Percentiles rank a stretch among this genome's conserved stretches.
phyloP scores from a whole-genome alignment of 2,329 filamentous ascomycete species.

The Alternaria sp. region DNA sequence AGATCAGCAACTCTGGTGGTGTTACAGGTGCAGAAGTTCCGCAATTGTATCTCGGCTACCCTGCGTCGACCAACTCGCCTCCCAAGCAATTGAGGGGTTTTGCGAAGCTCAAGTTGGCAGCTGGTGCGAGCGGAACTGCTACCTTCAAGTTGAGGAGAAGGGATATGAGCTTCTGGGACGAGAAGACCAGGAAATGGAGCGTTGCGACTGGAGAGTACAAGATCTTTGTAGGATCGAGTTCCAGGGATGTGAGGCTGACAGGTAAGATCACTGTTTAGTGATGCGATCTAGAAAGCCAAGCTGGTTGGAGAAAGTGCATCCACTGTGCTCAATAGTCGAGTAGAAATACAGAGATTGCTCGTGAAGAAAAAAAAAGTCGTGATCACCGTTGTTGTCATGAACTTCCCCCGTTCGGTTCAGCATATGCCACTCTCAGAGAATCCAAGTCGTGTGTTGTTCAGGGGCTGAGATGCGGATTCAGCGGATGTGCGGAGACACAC shows the following conservation, averaged over 20 bases:
- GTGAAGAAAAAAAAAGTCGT: neutral
- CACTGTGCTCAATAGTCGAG: neutral
- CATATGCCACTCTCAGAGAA: neutral
- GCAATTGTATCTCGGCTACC: constrained; percentile 48
- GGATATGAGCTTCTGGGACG: constrained; percentile 48
- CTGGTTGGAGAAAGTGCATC: neutral
- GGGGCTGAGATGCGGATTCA: neutral
- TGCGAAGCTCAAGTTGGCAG: constrained; percentile 40
- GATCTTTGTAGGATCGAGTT: constrained; percentile 43
- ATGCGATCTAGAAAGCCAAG: neutral
- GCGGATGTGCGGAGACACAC: neutral
- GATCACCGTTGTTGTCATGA: too few species aligned
- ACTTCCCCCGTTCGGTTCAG: too few species aligned
- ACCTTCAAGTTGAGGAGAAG: constrained; percentile 44
- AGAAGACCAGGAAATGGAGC: constrained; percentile 41
- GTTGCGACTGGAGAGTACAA: constrained; percentile 43
- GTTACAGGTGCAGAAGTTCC: constrained; percentile 47
- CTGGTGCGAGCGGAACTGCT: constrained; percentile 38
- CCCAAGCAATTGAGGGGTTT: constrained; percentile 48
- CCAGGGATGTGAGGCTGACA: constrained; percentile 44
- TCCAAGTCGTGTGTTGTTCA: neutral
- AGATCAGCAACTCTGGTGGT: constrained; percentile 44
- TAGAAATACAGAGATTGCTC: neutral
- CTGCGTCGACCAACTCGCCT: constrained; percentile 36
- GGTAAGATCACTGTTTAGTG: constrained; percentile 41